Percentiles rank a stretch among this genome's conserved stretches.
These are phyloP conservation scores for Podospora conica DNA, from an alignment of 495 filamentous ascomycete species.

Conservation along the genomic window DNA sequence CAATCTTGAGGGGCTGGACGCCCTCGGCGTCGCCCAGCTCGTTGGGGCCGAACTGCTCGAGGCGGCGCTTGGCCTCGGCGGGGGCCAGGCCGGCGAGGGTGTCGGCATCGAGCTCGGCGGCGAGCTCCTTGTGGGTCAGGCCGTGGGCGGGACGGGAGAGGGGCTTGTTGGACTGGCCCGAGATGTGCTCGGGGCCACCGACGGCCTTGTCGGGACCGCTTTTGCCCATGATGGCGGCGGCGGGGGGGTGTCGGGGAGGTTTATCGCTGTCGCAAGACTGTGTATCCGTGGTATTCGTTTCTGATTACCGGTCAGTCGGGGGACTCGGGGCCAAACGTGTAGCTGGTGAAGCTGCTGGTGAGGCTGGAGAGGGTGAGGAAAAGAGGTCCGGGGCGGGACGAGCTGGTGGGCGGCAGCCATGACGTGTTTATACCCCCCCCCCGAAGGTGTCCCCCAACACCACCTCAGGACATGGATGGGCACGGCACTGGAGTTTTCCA, in stretches of 20 bases:
- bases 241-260: neutral
- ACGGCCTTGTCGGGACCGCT: constrained; percentile 10
- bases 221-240: constrained; percentile 7
- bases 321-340: too few relatives aligned
- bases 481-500: too few relatives aligned
- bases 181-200: constrained; percentile 35
- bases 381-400: neutral
- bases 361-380: neutral
- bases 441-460: too few relatives aligned
- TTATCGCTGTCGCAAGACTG: too few relatives aligned
- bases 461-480: too few relatives aligned
- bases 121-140: constrained; percentile 47
- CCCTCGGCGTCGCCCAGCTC: constrained; percentile 45
- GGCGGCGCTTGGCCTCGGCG: constrained; percentile 36
- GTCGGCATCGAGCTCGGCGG: constrained; percentile 54
- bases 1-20: constrained; percentile 46
- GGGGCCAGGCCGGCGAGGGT: constrained; percentile 38
- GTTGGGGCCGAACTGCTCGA: constrained; percentile 43
- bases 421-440: neutral
- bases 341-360: too few relatives aligned
- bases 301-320: too few relatives aligned
- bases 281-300: too few relatives aligned
- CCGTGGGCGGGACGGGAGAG: constrained; percentile 61
- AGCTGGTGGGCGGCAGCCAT: neutral
- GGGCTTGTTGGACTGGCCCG: constrained; percentile 46